Evolutionary conservation across 306 rosid species (phyloP).

Genomic region (Fragaria vesca): DNA sequence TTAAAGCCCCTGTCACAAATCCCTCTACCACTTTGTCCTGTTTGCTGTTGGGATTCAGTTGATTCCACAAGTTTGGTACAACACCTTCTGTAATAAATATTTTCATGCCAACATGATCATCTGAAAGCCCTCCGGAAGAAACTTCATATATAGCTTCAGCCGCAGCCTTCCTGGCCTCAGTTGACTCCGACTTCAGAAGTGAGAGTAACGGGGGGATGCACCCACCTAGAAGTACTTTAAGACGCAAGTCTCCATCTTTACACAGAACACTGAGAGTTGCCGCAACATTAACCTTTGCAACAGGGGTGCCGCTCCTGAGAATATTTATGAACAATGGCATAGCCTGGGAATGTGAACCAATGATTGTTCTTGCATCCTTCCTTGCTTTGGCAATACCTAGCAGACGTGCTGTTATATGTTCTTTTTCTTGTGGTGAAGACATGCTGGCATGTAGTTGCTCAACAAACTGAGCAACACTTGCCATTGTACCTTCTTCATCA

Average conservation of each 20-base stretch:
- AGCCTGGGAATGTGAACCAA: conserved; percentile 96
- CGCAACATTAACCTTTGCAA: conserved; percentile 88
- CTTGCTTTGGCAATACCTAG: conserved; percentile 61
- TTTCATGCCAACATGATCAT: conserved; percentile 89
- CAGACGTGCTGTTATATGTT: conserved; percentile 66
- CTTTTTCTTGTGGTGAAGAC: conserved; percentile 81
- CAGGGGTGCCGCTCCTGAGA: conserved; percentile 79
- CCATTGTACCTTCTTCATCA: conserved; percentile 78
- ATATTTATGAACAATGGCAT: conserved; percentile 95
- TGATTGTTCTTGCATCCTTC: conserved; percentile 77
- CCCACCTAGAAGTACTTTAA: conserved; percentile 96
- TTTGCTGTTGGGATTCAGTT: conserved; percentile 65
- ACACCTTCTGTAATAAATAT: conserved; percentile 96
- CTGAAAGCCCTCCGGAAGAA: conserved; percentile 85
- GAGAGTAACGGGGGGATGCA: conserved; percentile 94
- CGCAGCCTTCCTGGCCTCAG: conserved; percentile 84
- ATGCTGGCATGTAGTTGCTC: conserved; percentile 87
- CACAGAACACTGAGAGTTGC: conserved; percentile 73
- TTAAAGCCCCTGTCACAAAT: conserved; percentile 87
- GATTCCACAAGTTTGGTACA: conserved; percentile 93
- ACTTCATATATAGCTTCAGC: conserved; percentile 97
- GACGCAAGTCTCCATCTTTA: conserved; percentile 88
- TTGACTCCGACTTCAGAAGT: conserved; percentile 75
- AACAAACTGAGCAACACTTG: conserved; percentile 71
- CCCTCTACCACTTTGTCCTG: conserved; percentile 93